Percentiles rank a stretch among this genome's conserved stretches.
Evolutionary conservation across 805 yeast genomes (phyloP).

Genomic region (Lipomyces japonicus): DNA sequence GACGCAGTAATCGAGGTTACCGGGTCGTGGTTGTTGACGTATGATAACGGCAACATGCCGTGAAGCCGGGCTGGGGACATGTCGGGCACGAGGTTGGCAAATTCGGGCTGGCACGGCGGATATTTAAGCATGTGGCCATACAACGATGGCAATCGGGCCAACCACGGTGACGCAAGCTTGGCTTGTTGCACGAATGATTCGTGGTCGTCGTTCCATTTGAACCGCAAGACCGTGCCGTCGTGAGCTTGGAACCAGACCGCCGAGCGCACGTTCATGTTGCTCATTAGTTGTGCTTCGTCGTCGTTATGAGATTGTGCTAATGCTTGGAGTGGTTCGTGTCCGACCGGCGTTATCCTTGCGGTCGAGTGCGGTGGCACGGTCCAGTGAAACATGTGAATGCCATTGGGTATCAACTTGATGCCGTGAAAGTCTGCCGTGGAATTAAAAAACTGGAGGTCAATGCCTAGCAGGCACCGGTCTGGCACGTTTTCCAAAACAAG

Average conservation of each 20-base stretch:
- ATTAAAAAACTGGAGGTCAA: slow-evolving; percentile 50
- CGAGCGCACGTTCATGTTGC: slow-evolving; percentile 24
- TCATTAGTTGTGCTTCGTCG: background rate
- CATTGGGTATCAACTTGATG: slow-evolving; percentile 49
- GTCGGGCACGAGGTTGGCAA: slow-evolving; percentile 33
- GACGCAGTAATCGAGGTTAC: slow-evolving; percentile 50
- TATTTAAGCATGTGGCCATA: slow-evolving; percentile 44
- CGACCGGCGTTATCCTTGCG: slow-evolving; percentile 1
- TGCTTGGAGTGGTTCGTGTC: slow-evolving; percentile 23
- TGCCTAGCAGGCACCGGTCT: slow-evolving; percentile 42
- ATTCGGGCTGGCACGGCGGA: slow-evolving; percentile 37
- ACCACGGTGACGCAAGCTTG: background rate
- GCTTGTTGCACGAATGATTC: slow-evolving; percentile 35
- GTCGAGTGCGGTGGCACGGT: slow-evolving; percentile 33
- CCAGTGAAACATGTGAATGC: slow-evolving; percentile 56
- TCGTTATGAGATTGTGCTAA: background rate
- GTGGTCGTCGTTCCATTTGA: slow-evolving; percentile 41
- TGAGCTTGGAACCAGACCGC: slow-evolving; percentile 31
- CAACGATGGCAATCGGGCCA: slow-evolving; percentile 36
- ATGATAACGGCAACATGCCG: slow-evolving; percentile 33
- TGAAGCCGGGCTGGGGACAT: slow-evolving; percentile 34
- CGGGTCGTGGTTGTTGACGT: slow-evolving; percentile 3
- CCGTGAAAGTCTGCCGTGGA: slow-evolving; percentile 46
- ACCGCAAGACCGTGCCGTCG: slow-evolving; percentile 38
- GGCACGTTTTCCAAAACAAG: slow-evolving; percentile 39